Conservation (phyloP, 2,329 filamentous ascomycete genomes). For the Trichoderma oligosporum region DNA sequence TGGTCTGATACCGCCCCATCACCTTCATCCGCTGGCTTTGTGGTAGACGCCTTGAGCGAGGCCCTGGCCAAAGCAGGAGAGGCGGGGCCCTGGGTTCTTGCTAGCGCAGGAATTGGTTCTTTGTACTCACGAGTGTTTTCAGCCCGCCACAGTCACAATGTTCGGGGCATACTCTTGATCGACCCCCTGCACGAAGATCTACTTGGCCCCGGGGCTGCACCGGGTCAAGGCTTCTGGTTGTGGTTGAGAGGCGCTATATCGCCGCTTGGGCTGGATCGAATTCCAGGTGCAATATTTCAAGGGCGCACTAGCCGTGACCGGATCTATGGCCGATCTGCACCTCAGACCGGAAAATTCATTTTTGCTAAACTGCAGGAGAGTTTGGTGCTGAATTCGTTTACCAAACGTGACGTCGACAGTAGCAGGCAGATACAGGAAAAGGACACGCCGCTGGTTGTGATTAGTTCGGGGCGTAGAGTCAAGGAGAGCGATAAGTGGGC, state of each 20-base stretch:
- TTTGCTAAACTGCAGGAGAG: conserved; percentile 92
- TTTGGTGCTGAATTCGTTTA: conserved; percentile 78
- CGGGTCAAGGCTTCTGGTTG: conserved; percentile 73
- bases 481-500: conserved; percentile 70
- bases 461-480: conserved; percentile 75
- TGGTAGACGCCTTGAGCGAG: conserved; percentile 83
- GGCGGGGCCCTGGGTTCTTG: conserved; percentile 81
- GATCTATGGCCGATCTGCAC: conserved; percentile 73
- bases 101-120: conserved; percentile 80
- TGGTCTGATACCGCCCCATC: conserved; percentile 91
- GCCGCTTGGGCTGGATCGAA: conserved; percentile 77
- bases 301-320: conserved; percentile 79
- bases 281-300: conserved; percentile 75
- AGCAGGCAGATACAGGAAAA: conserved; percentile 74
- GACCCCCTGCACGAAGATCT: conserved; percentile 88
- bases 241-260: conserved; percentile 85
- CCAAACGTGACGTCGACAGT: conserved; percentile 74
- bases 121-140: conserved; percentile 91
- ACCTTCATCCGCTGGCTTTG: conserved; percentile 88
- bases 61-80: conserved; percentile 77
- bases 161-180: conserved; percentile 77
- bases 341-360: conserved; percentile 77
- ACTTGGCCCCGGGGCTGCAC: conserved; percentile 61
- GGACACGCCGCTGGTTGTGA: conserved; percentile 71
- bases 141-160: conserved; percentile 69